These are phyloP conservation scores for Xerocomus alliaceus DNA, from an alignment of 1,284 basidiomycete genomes.

Conservation along the genomic window DNA sequence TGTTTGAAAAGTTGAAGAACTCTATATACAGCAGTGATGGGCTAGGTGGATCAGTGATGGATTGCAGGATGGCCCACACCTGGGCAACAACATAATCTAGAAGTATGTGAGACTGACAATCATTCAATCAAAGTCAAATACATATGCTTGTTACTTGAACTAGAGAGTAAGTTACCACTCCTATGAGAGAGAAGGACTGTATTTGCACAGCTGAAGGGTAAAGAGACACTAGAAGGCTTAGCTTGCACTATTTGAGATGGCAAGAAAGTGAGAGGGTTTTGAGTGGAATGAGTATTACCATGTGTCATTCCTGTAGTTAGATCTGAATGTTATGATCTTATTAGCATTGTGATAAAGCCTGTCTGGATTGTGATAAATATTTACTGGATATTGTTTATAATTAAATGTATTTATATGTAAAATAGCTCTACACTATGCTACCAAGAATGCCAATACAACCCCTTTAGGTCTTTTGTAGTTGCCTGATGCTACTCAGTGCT, in stretches of 20 bases:
- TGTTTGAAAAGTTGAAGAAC: background rate
- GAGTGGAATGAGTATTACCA: background rate
- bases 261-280: background rate
- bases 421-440: no score
- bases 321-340: no score
- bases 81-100: background rate
- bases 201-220: constrained; percentile 2
- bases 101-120: background rate
- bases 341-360: no score
- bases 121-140: no score
- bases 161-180: background rate
- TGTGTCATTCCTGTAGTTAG: no score
- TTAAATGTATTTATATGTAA: no score
- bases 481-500: no score
- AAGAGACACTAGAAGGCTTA: background rate
- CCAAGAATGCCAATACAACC: no score
- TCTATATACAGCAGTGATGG: background rate
- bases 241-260: background rate
- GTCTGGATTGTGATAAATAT: no score
- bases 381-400: no score
- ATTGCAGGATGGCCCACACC: background rate
- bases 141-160: background rate
- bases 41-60: background rate
- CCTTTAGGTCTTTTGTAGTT: no score
- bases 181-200: background rate